A percentile compares a stretch with the other conserved stretches of the same genome.
phyloP scores from a whole-genome alignment of 2,329 filamentous ascomycete species.

The Aphanoascus verrucosus region DNA sequence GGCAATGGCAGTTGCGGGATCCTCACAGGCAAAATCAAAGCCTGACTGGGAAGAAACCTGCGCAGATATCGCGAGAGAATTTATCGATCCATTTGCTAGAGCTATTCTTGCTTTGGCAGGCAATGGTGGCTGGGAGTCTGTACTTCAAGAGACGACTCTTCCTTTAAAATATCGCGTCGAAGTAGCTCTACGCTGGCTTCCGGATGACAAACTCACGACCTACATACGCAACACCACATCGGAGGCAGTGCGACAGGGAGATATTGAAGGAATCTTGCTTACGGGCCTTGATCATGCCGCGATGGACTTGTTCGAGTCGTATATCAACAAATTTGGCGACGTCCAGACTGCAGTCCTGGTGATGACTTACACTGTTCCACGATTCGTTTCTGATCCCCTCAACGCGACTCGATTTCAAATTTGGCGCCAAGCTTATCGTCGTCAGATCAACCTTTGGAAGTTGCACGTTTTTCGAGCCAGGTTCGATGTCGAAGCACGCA shows the following conservation, averaged over 20 bases:
- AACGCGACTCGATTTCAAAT: conserved; percentile 45
- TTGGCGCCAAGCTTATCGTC: conserved; percentile 53
- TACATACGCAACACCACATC: conserved; percentile 47
- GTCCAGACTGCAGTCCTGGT: conserved; percentile 53
- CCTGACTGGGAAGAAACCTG: conserved; percentile 52
- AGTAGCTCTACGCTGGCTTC: conserved; percentile 46
- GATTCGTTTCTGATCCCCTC: conserved; percentile 46
- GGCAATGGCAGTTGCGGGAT: conserved; percentile 42
- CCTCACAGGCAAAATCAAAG: conserved; percentile 39
- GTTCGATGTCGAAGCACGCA: conserved; percentile 50
- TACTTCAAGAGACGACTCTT: conserved; percentile 48
- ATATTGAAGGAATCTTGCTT: conserved; percentile 51
- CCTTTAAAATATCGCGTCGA: conserved; percentile 52
- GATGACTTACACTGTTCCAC: conserved; percentile 48
- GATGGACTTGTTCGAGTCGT: conserved; percentile 51
- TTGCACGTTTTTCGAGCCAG: conserved; percentile 49
- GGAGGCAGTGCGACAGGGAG: conserved; percentile 43
- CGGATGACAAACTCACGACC: conserved; percentile 37
- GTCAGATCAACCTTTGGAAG: conserved; percentile 52
- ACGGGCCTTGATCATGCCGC: conserved; percentile 50
- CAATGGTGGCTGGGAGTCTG: conserved; percentile 49
- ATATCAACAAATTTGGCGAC: conserved; percentile 50
- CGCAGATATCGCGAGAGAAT: conserved; percentile 51
- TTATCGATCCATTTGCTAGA: conserved; percentile 51
- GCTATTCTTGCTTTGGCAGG: conserved; percentile 51